phyloP scores from a whole-genome alignment of 192 early-diverging fungal species.

The Chytriomyces hyalinus region DNA sequence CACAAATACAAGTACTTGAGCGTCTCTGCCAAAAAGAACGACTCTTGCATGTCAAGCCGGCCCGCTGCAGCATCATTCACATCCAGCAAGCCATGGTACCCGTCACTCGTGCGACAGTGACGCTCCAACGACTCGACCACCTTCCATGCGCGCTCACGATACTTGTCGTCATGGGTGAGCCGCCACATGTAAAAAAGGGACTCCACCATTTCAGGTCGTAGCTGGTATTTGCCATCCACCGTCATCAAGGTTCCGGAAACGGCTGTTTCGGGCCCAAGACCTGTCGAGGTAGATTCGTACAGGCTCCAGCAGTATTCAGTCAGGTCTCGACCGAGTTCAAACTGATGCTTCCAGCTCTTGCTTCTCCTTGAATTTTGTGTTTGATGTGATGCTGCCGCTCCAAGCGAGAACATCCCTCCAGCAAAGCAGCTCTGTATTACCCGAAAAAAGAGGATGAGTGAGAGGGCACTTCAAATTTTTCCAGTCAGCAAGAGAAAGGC shows the following conservation, averaged over 20 bases:
- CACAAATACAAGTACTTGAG: conserved; percentile 90
- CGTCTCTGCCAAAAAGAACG: conserved; percentile 91
- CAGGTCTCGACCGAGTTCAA: conserved; percentile 34
- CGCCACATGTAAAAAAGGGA: conserved; percentile 62
- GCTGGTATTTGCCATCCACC: conserved; percentile 22
- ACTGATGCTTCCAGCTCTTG: conserved; percentile 39
- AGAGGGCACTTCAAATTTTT: neutral
- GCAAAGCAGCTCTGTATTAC: conserved; percentile 64
- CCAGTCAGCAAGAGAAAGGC: neutral
- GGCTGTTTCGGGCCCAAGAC: conserved; percentile 79
- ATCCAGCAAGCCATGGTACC: conserved; percentile 21
- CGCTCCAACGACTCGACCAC: conserved; percentile 33
- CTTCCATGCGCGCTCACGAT: conserved; percentile 54
- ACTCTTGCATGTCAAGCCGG: conserved; percentile 33
- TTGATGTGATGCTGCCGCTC: conserved; percentile 44
- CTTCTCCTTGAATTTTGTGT: neutral
- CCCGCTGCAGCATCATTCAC: neutral
- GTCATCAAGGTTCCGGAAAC: conserved; percentile 10
- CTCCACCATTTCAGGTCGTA: conserved; percentile 53
- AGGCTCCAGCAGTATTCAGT: conserved; percentile 56
- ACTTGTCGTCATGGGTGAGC: conserved; percentile 54
- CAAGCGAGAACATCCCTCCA: conserved; percentile 72
- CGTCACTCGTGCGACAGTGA: conserved; percentile 11
- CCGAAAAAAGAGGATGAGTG: neutral
- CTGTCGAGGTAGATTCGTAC: conserved; percentile 73